A percentile compares a stretch with the other conserved stretches of the same genome.
Evolutionary conservation across 2,329 filamentous ascomycete species (phyloP).

Genomic region (Fusarium algeriense): DNA sequence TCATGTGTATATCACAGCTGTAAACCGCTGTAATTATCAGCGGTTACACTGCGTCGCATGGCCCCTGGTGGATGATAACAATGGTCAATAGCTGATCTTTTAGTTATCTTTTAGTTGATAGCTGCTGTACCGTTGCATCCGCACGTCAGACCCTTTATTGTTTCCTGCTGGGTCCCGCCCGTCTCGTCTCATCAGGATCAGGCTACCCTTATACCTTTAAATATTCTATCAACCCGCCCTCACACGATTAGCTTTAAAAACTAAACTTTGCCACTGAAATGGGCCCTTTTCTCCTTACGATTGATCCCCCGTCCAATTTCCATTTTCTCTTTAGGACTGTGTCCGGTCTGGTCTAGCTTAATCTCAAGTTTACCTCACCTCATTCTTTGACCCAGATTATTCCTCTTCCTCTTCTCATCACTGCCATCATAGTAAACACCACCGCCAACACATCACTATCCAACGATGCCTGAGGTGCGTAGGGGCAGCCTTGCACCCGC

Average conservation of each 20-base stretch:
- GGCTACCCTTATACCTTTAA: conserved; percentile 1
- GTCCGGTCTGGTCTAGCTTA: conserved; percentile 11
- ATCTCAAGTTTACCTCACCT: conserved; percentile 1
- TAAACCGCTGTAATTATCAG: neutral
- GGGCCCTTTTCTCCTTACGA: conserved; percentile 1
- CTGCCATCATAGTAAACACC: neutral
- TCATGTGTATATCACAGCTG: conserved; percentile 30
- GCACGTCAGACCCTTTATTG: conserved; percentile 9
- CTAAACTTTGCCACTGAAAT: conserved; percentile 32
- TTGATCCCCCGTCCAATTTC: conserved; percentile 2
- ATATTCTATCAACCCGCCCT: neutral
- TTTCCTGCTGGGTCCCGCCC: too few relatives aligned
- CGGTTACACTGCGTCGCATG: neutral
- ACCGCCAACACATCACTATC: neutral
- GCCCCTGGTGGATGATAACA: conserved; percentile 8
- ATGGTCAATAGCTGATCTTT: neutral
- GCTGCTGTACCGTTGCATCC: conserved; percentile 5
- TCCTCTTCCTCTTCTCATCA: conserved; percentile 1
- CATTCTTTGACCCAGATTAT: neutral
- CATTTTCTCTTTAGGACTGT: conserved; percentile 7
- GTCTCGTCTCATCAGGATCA: conserved; percentile 7
- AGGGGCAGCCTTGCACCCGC: conserved; percentile 43
- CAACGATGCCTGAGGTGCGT: conserved; percentile 49
- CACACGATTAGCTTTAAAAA: conserved; percentile 8
- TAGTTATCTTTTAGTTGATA: neutral